Evolutionary conservation across 1,284 basidiomycete genomes (phyloP), one percentile per base, ranked within the genome.

Genomic region (Trametes hirsuta): DNA sequence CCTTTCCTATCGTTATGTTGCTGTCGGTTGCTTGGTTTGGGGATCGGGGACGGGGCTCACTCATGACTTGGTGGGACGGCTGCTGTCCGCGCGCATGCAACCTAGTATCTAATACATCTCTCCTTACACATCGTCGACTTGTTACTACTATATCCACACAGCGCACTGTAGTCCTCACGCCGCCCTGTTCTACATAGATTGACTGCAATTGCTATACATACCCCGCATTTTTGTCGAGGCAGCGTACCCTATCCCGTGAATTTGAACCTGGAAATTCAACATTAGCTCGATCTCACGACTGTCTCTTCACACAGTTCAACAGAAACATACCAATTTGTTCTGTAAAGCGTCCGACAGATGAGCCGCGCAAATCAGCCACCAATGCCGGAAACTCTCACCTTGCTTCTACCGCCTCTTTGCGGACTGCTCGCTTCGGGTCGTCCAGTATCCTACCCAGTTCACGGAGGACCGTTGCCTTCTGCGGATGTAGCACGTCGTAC

Each of bases 321-420:
- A 30, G 30, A 6, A 21, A 59, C 67, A 53, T 59, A 83, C 84
- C 85, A 86, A 58, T 77, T 84, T 47, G 83, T 84, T 66, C 84
- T 86, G 25, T 25, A 40, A 35, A 6, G 22, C 4, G 24, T 25
- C 36, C 45, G 25, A 53, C 6, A 58, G 30, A 24, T 6, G n/a
- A 36, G 3, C n/a, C 14, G 4, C 30, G 2, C 3, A 6, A 21
- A n/a, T 4, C 15, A n/a, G 4, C 21, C 25, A 14, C 8, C 0
- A 14, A 8, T n/a, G 18, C 18, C 14, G 22, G 37, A 14, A 9
- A 37, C 3, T 22, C 78, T 30, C 66, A 82, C 82, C 95, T 79
- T 54, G 94, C 89, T 70, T 94, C 87, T 6, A 98, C 96, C 0
- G 95, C 95, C 68, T 92, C 91, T 68, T 86, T 88, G 45, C 95